Conservation (phyloP, 2,329 filamentous ascomycete genomes). For the Colletotrichum sp. region DNA sequence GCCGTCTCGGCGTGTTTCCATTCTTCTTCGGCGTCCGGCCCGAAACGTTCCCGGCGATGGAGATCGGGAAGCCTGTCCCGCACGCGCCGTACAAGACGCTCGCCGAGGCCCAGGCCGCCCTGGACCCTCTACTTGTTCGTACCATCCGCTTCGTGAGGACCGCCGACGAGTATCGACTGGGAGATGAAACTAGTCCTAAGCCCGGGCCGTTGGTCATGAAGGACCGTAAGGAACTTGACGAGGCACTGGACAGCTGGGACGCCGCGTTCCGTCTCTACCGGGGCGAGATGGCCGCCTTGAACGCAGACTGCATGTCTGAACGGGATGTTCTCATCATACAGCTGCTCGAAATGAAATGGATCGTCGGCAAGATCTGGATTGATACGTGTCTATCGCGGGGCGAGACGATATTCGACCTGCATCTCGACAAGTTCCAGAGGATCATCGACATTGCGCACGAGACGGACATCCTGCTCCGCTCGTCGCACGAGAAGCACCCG, state of each 20-base stretch:
- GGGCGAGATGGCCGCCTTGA: background rate
- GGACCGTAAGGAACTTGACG: constrained; percentile 25
- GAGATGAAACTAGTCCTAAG: background rate
- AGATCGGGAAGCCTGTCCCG: background rate
- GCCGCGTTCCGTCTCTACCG: constrained; percentile 24
- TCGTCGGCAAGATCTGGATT: constrained; percentile 37
- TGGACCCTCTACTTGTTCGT: constrained; percentile 31
- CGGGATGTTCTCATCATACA: constrained; percentile 14
- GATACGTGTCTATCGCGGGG: constrained; percentile 29
- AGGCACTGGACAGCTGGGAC: constrained; percentile 32
- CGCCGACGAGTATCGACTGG: constrained; percentile 31
- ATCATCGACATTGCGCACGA: constrained; percentile 31
- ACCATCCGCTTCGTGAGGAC: constrained; percentile 33
- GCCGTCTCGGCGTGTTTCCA: constrained; percentile 42
- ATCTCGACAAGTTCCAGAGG: constrained; percentile 30
- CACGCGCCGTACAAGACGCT: constrained; percentile 16
- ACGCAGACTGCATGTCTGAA: background rate
- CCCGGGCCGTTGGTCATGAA: constrained; percentile 22
- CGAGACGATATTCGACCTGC: constrained; percentile 39
- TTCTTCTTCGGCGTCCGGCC: constrained; percentile 37
- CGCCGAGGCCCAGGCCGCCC: constrained; percentile 31
- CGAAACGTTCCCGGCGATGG: constrained; percentile 27
- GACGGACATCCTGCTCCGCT: constrained; percentile 10
- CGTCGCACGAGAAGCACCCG: background rate
- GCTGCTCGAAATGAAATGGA: constrained; percentile 33